phyloP scores from a whole-genome alignment of 176 grass and related monocot genomes.

The Musa schizocarpa region DNA sequence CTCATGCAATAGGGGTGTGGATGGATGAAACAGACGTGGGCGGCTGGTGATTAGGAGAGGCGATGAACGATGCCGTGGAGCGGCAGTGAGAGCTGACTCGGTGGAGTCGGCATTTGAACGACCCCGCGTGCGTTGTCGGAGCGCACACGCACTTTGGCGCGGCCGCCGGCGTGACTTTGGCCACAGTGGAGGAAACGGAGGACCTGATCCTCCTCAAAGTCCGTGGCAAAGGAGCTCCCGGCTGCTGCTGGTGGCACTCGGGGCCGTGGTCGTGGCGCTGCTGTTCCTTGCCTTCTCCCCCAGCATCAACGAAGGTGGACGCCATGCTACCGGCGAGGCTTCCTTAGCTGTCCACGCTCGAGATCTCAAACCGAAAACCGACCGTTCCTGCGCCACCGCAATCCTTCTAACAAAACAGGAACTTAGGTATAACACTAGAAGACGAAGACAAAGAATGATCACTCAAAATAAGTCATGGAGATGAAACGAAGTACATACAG shows the following conservation, averaged over 20 bases:
- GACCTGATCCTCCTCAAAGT: neutral
- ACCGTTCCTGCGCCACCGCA: too few species aligned
- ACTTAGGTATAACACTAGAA: too few species aligned
- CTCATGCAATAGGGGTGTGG: neutral
- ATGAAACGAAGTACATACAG: too few species aligned
- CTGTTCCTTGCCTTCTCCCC: neutral
- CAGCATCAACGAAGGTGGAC: conserved; percentile 1
- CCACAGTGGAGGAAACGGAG: neutral
- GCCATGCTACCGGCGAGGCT: neutral
- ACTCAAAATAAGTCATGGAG: too few species aligned
- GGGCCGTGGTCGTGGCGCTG: neutral
- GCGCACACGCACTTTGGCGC: conserved; percentile 19
- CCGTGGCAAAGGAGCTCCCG: neutral
- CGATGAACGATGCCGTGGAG: neutral
- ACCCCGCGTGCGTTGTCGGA: conserved; percentile 19
- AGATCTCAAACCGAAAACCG: too few species aligned
- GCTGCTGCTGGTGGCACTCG: neutral
- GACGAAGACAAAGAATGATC: too few species aligned
- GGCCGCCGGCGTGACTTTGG: neutral
- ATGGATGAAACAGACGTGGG: neutral
- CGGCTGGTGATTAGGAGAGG: neutral
- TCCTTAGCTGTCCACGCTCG: too few species aligned
- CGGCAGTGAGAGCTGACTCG: neutral
- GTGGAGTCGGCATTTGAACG: conserved; percentile 28
- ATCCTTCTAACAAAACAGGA: too few species aligned